Conservation (phyloP, 2,329 filamentous ascomycete genomes). For the Leptosphaerulina australis region DNA sequence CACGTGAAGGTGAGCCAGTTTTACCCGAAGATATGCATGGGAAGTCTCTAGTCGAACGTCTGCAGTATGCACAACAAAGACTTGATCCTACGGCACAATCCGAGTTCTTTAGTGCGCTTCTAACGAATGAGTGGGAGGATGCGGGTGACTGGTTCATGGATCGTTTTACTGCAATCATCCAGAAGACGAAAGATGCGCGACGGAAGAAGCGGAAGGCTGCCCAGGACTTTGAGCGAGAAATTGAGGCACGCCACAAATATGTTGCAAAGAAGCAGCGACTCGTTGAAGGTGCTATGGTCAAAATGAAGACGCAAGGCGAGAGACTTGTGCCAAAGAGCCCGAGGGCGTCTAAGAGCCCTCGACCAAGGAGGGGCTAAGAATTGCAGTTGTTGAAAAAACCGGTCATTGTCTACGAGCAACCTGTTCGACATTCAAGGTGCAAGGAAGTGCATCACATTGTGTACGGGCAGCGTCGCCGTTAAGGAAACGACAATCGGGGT, state of each 20-base stretch:
- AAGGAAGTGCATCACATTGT: background rate
- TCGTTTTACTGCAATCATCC: conserved; percentile 58
- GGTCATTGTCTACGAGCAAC: background rate
- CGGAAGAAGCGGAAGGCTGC: conserved; percentile 61
- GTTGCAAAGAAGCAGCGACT: conserved; percentile 57
- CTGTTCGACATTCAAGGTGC: no score
- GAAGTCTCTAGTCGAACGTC: conserved; percentile 38
- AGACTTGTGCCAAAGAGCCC: conserved; percentile 57
- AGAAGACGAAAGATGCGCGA: conserved; percentile 59
- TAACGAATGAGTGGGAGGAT: conserved; percentile 64
- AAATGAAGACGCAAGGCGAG: conserved; percentile 62
- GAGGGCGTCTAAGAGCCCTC: conserved; percentile 28
- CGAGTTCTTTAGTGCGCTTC: conserved; percentile 59
- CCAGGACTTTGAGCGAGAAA: conserved; percentile 60
- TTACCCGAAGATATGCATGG: conserved; percentile 34
- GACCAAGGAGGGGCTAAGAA: conserved; percentile 15
- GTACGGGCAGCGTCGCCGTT: no score
- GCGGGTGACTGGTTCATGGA: conserved; percentile 66
- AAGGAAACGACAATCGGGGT: background rate
- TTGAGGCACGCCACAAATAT: conserved; percentile 59
- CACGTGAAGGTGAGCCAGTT: conserved; percentile 23
- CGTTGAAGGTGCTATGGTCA: conserved; percentile 57
- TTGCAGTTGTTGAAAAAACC: background rate
- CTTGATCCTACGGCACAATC: conserved; percentile 48
- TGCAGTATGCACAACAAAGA: conserved; percentile 33